Percentiles rank a stretch among this genome's conserved stretches.
Conservation (phyloP, 225 moss, liverwort and hornwort genomes). For the Lunularia cruciata region DNA sequence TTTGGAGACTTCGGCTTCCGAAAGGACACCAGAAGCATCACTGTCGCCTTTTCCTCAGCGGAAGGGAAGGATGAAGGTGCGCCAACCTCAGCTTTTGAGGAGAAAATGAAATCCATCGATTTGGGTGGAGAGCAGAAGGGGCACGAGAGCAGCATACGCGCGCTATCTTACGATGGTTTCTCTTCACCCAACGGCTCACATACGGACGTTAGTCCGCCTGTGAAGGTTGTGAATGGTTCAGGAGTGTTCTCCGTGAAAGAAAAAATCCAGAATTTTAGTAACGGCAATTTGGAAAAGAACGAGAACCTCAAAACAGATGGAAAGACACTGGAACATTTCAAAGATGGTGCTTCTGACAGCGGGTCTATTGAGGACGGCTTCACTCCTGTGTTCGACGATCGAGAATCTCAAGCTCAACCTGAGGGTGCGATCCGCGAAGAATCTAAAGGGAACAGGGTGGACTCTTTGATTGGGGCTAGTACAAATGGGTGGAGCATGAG, state of each 20-base stretch:
- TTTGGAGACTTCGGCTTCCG: constrained; percentile 80
- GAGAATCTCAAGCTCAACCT: neutral
- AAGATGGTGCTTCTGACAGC: constrained; percentile 9
- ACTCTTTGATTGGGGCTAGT: constrained; percentile 10
- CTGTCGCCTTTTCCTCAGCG: constrained; percentile 23
- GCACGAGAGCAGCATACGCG: constrained; percentile 5
- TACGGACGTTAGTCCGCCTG: constrained; percentile 23
- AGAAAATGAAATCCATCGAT: constrained; percentile 7
- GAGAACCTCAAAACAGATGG: constrained; percentile 11
- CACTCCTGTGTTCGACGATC: constrained; percentile 9
- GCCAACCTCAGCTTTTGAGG: neutral
- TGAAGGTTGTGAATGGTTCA: neutral
- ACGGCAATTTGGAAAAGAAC: constrained; percentile 21
- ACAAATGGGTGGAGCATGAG: constrained; percentile 44
- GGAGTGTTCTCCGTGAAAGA: constrained; percentile 26
- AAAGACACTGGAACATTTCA: constrained; percentile 2
- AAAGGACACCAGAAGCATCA: constrained; percentile 60
- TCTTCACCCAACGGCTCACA: constrained; percentile 1
- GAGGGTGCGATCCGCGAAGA: neutral
- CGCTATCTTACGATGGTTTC: constrained; percentile 17
- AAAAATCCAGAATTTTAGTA: constrained; percentile 30
- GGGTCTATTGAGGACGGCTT: constrained; percentile 28
- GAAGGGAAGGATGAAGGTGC: constrained; percentile 11
- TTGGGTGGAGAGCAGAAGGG: constrained; percentile 1
- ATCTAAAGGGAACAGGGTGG: neutral